Conservation (phyloP, 495 filamentous ascomycete species). For the Penicillium alfredii region DNA sequence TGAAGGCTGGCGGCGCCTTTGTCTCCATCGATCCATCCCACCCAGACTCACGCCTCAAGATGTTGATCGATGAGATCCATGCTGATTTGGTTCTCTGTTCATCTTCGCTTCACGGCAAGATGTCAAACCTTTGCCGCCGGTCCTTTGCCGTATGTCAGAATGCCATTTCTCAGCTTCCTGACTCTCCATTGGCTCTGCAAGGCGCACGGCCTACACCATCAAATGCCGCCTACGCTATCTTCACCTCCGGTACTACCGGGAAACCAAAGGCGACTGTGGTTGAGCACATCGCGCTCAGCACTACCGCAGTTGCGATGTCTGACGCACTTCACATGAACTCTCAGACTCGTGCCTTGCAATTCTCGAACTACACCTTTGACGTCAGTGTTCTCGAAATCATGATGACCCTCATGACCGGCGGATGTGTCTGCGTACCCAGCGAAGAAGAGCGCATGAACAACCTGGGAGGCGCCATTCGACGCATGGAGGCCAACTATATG, state of each 20-base stretch:
- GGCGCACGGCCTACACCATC: slow-evolving; percentile 10
- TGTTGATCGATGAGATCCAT: slow-evolving; percentile 46
- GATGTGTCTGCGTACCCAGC: slow-evolving; percentile 60
- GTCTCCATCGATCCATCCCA: slow-evolving; percentile 53
- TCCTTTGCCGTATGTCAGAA: slow-evolving; percentile 26
- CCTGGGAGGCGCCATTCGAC: slow-evolving; percentile 37
- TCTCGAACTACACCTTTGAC: slow-evolving; percentile 66
- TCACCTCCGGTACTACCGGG: slow-evolving; percentile 48
- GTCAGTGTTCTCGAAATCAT: slow-evolving; percentile 61
- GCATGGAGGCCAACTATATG: slow-evolving; percentile 37
- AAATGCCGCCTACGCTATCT: slow-evolving; percentile 44
- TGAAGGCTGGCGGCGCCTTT: slow-evolving; percentile 55
- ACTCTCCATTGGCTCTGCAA: slow-evolving; percentile 12
- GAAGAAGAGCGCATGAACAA: slow-evolving; percentile 48
- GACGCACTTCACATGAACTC: slow-evolving; percentile 41
- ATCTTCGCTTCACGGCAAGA: slow-evolving; percentile 22
- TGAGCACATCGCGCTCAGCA: slow-evolving; percentile 37
- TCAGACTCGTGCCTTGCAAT: slow-evolving; percentile 56
- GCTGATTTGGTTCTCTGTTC: slow-evolving; percentile 38
- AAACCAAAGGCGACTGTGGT: slow-evolving; percentile 46
- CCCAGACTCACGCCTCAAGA: slow-evolving; percentile 48
- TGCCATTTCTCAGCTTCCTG: slow-evolving; percentile 26
- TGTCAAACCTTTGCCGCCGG: slow-evolving; percentile 26
- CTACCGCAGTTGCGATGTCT: slow-evolving; percentile 26
- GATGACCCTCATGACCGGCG: slow-evolving; percentile 56